phyloP scores from a whole-genome alignment of 768 basidiomycete genomes.

The Lactifluus echinatus region DNA sequence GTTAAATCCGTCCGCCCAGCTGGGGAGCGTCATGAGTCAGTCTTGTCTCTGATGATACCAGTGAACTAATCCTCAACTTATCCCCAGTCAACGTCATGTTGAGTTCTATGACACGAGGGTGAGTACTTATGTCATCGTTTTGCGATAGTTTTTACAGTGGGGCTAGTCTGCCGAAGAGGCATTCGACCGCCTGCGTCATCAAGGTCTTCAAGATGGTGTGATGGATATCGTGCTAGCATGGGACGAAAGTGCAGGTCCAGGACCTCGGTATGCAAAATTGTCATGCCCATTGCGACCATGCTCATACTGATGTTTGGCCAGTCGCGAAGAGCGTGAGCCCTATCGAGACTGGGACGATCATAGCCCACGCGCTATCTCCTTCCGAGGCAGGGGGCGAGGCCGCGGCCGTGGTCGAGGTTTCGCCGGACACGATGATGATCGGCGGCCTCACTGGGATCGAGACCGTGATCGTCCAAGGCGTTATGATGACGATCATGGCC shows the following conservation, averaged over 20 bases:
- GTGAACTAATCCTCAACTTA: conserved; percentile 4
- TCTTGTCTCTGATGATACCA: not conserved
- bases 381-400: conserved; percentile 24
- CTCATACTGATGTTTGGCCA: conserved; percentile 5
- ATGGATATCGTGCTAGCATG: conserved; percentile 85
- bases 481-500: conserved; percentile 31
- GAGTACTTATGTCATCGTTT: conserved; percentile 21
- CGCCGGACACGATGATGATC: conserved; percentile 17
- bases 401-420: conserved; percentile 24
- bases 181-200: conserved; percentile 69
- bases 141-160: conserved; percentile 10
- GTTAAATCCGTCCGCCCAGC: conserved; percentile 71
- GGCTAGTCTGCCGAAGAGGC: conserved; percentile 67
- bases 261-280: conserved; percentile 22
- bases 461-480: conserved; percentile 17
- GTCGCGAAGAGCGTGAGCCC: conserved; percentile 28
- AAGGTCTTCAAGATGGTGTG: conserved; percentile 73
- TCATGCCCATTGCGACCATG: conserved; percentile 1
- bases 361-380: conserved; percentile 23
- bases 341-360: conserved; percentile 23
- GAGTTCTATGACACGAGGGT: conserved; percentile 90
- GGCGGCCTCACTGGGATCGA: conserved; percentile 16
- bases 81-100: conserved; percentile 76
- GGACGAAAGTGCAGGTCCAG: conserved; percentile 50
- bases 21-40: conserved; percentile 48